Base-by-base conservation (phyloP, 805 yeast genomes). In the Kluyveromyces lactis region DNA sequence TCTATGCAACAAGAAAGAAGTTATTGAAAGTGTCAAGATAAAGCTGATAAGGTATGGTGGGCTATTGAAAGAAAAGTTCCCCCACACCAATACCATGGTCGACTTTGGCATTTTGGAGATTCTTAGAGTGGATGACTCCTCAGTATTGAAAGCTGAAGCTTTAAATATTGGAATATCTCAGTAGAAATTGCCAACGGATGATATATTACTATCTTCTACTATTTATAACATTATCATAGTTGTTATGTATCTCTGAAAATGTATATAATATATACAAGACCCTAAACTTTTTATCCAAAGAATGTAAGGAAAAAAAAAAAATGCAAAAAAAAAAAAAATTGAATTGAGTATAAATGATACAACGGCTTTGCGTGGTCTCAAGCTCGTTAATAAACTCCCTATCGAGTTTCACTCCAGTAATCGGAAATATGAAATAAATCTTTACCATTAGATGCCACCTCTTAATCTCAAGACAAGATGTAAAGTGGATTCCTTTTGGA, bases 381-480 rank as follows among this genome's bases (percentile, higher is more conserved):
- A 6, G 9, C 24, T 21, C 24, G 9, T 21, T 9, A 21, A 21
- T 6, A 9, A n/a, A n/a, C n/a, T n/a, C n/a, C n/a, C n/a, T n/a
- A n/a, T n/a, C n/a, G n/a, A n/a, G n/a, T n/a, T n/a, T n/a, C n/a
- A n/a, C n/a, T n/a, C n/a, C n/a, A n/a, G n/a, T n/a, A n/a, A n/a
- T n/a, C n/a, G n/a, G n/a, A n/a, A n/a, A n/a, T n/a, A n/a, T n/a
- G n/a, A n/a, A n/a, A n/a, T n/a, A n/a, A n/a, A n/a, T n/a, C n/a
- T n/a, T n/a, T n/a, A n/a, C n/a, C n/a, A n/a, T n/a, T 60, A 46
- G 60, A 64, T 58, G 64, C 82, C 84, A 73, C 85, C 86, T 73
- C 85, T 76, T 55, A 79, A 67, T 75, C 86, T 77, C 45, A 79
- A 64, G 26, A 79, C 86, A 67, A 79, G 72, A 60, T 79, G 86